A percentile compares a stretch with the other conserved stretches of the same genome.
These are phyloP conservation scores for Calophaca sinica DNA, from an alignment of 306 rosid species.

Conservation along the genomic window DNA sequence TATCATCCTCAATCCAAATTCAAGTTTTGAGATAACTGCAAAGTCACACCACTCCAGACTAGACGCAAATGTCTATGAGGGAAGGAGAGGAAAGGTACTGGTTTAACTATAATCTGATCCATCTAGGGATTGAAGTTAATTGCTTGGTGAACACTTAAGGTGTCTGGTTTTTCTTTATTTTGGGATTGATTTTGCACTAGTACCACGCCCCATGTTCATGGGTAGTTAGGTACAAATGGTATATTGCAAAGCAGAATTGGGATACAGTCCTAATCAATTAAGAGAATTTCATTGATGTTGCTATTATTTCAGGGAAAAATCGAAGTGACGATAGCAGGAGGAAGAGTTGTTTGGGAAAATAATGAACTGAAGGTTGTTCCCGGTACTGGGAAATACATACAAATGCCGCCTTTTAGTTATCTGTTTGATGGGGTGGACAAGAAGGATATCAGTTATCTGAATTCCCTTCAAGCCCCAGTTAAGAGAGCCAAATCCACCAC, in stretches of 20 bases:
- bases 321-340: conserved; percentile 91
- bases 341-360: conserved; percentile 93
- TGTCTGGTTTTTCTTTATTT: too few relatives aligned
- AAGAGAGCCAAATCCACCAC: conserved; percentile 57
- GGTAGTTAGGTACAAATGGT: too few relatives aligned
- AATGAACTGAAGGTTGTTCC: conserved; percentile 77
- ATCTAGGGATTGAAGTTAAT: background rate
- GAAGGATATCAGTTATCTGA: conserved; percentile 69
- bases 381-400: conserved; percentile 77
- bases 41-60: conserved; percentile 83
- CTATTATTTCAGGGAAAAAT: conserved; percentile 71
- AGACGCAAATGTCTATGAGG: conserved; percentile 89
- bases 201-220: too few relatives aligned
- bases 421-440: conserved; percentile 75
- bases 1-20: conserved; percentile 87
- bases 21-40: conserved; percentile 78
- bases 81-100: conserved; percentile 90
- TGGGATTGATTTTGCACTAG: too few relatives aligned
- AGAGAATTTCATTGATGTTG: too few relatives aligned
- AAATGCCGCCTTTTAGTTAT: conserved; percentile 72
- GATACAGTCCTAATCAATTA: too few relatives aligned
- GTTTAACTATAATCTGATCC: conserved; percentile 14
- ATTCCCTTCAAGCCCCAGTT: conserved; percentile 76
- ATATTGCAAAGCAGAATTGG: too few relatives aligned
- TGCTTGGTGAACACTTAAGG: too few relatives aligned